A percentile compares a stretch with the other conserved stretches of the same genome.
phyloP scores from a whole-genome alignment of 1,284 basidiomycete genomes.

The Ustilago lituana region DNA sequence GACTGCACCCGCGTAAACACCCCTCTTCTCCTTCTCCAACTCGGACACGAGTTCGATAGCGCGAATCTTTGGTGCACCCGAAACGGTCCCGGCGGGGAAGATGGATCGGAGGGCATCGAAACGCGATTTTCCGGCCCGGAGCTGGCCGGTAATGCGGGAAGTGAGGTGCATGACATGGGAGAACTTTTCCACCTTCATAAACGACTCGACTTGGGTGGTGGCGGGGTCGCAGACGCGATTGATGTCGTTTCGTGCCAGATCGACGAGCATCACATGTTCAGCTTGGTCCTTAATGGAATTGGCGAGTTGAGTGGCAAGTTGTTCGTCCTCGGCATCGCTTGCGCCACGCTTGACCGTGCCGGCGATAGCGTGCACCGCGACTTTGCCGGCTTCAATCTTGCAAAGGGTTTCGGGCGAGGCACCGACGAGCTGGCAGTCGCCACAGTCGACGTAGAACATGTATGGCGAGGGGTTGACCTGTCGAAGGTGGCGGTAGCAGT shows the following conservation, averaged over 20 bases:
- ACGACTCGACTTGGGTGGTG: slow-evolving; percentile 93
- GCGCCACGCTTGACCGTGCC: slow-evolving; percentile 89
- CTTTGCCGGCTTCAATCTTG: slow-evolving; percentile 85
- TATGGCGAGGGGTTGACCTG: slow-evolving; percentile 97
- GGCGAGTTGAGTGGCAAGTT: slow-evolving; percentile 78
- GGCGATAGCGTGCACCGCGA: slow-evolving; percentile 97
- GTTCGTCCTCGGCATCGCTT: slow-evolving; percentile 77
- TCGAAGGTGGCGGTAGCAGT: slow-evolving; percentile 90
- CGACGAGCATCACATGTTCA: slow-evolving; percentile 99
- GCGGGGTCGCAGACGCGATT: slow-evolving; percentile 94
- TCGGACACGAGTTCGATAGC: slow-evolving; percentile 92
- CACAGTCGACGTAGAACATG: slow-evolving; percentile 94
- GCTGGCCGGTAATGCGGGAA: slow-evolving; percentile 87
- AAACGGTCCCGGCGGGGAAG: slow-evolving; percentile 99
- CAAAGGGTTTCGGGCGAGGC: slow-evolving; percentile 98
- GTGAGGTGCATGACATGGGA: slow-evolving; percentile 98
- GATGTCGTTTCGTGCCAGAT: slow-evolving; percentile 98
- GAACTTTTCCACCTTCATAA: slow-evolving; percentile 95
- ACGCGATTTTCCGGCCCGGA: slow-evolving; percentile 84
- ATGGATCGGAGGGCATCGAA: slow-evolving; percentile 99
- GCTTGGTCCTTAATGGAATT: slow-evolving; percentile 93
- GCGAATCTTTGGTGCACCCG: slow-evolving; percentile 98
- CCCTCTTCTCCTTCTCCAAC: slow-evolving; percentile 87
- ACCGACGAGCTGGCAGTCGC: slow-evolving; percentile 90
- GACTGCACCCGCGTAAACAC: slow-evolving; percentile 96